phyloP scores from a whole-genome alignment of 2,329 filamentous ascomycete species.

The Phaeosphaeriaceae sp. region DNA sequence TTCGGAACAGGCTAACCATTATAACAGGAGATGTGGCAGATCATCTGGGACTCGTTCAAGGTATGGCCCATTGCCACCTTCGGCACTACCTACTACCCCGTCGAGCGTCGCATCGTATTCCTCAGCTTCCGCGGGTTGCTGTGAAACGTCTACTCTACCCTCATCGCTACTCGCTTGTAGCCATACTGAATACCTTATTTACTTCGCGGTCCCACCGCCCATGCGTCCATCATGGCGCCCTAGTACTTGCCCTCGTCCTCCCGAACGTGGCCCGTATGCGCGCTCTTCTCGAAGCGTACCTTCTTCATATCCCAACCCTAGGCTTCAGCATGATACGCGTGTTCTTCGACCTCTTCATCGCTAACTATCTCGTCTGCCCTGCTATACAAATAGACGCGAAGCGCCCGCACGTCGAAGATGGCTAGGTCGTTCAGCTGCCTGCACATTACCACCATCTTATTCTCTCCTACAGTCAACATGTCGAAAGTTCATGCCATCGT shows the following conservation, averaged over 20 bases:
- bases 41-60: no score
- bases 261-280: slow-evolving; percentile 68
- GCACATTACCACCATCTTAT: slow-evolving; percentile 33
- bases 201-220: slow-evolving; percentile 25
- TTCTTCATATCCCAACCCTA: slow-evolving; percentile 58
- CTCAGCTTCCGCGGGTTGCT: slow-evolving; percentile 72
- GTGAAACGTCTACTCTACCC: slow-evolving; percentile 78
- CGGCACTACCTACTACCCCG: slow-evolving; percentile 70
- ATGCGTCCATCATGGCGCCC: slow-evolving; percentile 45
- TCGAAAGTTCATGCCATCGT: slow-evolving; percentile 23
- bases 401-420: slow-evolving; percentile 41
- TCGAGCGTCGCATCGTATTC: slow-evolving; percentile 72
- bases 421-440: slow-evolving; percentile 34
- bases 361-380: slow-evolving; percentile 63
- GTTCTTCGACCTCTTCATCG: slow-evolving; percentile 62
- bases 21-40: no score
- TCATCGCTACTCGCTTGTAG: slow-evolving; percentile 56
- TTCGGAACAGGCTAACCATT: no score
- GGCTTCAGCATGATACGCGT: slow-evolving; percentile 56
- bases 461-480: slow-evolving; percentile 24
- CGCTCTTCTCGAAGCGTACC: slow-evolving; percentile 63
- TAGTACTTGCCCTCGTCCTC: slow-evolving; percentile 65
- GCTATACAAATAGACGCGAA: slow-evolving; percentile 64
- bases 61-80: no score
- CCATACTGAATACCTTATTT: neutral